Evolutionary conservation across 805 yeast genomes (phyloP), one percentile per base, ranked within the genome.

Genomic region (Schizosaccharomyces japonicus): DNA sequence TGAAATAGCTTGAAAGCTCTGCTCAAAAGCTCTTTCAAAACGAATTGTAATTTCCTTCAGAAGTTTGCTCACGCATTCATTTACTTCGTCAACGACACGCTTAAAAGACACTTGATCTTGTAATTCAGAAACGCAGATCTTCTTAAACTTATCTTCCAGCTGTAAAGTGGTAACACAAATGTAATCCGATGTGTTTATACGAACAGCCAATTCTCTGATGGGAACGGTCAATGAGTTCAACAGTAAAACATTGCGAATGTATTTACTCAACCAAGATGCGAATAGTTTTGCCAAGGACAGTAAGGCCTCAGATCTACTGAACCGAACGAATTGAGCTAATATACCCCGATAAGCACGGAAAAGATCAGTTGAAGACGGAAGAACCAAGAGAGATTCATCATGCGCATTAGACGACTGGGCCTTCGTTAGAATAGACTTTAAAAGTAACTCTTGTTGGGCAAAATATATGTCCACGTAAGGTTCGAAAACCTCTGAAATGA

Each of bases 401-500:
- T n/a, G n/a, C n/a, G n/a, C n/a, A n/a, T 66, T 65, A 15, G 52
- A 68, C 48, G 60, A 51, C 45, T 75, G 71, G 50, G 78, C 60
- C 51, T 73, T 72, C 4, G 75, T 63, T 21, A 72, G 70, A 36
- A 36, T 19, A 23, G 25, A 19, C 13, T 21, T 23, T 19, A 36
- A 36, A 7, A 36, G 27, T 8, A 21, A 3, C 5, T 17, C 84
- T 61, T 90, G 96, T 56, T 82, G 80, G 17, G 75, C 75, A 8
- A 90, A 76, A 95, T 96, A 90, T 11, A 82, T 61, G 34, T 71
- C 71, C 44, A 90, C 65, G 58, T 79, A 82, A 1, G 95, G 95
- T 58, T 82, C 93, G 58, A 90, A 85, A 30, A 77, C 75, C 44
- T 66, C 68, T 36, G 78, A 81, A 49, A 74, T 71, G 47, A 61